Evolutionary conservation across 2,329 filamentous ascomycete genomes (phyloP).

Genomic region (Rhinocladiella similis): DNA sequence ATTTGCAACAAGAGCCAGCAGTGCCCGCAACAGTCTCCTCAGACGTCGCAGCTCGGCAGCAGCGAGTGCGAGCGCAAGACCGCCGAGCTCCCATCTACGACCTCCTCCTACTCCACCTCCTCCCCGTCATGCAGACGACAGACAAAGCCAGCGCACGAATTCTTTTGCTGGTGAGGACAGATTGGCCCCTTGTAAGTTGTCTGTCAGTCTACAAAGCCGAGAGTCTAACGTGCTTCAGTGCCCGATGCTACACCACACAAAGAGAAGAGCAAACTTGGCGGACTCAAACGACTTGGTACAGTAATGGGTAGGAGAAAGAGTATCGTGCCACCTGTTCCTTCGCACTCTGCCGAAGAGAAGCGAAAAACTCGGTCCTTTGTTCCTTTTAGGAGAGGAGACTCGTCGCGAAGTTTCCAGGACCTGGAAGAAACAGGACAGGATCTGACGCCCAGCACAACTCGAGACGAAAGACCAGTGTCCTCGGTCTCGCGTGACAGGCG

Average conservation of each 20-base stretch:
- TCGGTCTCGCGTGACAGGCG: constrained; percentile 18
- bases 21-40: constrained; percentile 39
- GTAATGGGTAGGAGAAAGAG: constrained; percentile 50
- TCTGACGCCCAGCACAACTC: constrained; percentile 26
- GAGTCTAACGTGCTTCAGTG: constrained; percentile 29
- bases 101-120: constrained; percentile 40
- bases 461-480: constrained; percentile 16
- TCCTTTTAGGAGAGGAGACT: constrained; percentile 43
- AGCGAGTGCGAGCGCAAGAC: constrained; percentile 28
- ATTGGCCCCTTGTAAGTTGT: constrained; percentile 38
- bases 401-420: constrained; percentile 36
- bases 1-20: constrained; percentile 54
- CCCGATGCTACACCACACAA: constrained; percentile 43
- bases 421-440: constrained; percentile 29
- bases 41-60: constrained; percentile 40
- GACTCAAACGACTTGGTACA: constrained; percentile 47
- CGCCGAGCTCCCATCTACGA: constrained; percentile 29
- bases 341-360: constrained; percentile 37
- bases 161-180: constrained; percentile 41
- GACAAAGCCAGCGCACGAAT: constrained; percentile 53
- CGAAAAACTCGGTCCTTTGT: constrained; percentile 45
- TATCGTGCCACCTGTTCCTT: constrained; percentile 37
- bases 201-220: not conserved
- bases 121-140: constrained; percentile 51
- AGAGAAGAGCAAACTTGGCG: constrained; percentile 46